Conservation (phyloP, 129 eudicot genomes). For the Silybum marianum region DNA sequence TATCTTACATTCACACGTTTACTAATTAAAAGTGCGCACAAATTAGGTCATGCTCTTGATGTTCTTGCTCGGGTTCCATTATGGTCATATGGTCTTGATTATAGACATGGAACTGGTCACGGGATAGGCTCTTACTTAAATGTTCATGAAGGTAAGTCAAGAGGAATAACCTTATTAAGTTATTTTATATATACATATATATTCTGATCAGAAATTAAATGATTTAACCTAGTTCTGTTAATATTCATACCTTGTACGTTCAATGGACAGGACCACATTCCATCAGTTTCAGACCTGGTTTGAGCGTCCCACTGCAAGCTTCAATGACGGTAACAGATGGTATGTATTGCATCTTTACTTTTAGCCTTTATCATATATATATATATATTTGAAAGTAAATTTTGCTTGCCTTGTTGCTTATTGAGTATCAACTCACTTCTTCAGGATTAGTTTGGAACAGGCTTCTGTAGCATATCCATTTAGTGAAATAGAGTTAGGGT, state of each 20-base stretch:
- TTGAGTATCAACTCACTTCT: background rate
- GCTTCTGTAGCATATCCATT: no score
- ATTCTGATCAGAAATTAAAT: background rate
- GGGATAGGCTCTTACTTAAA: slow-evolving; percentile 92
- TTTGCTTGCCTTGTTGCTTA: background rate
- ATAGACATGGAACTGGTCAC: slow-evolving; percentile 99
- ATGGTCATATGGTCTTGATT: slow-evolving; percentile 97
- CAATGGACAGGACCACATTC: slow-evolving; percentile 77
- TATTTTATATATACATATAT: background rate
- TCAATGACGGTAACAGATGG: slow-evolving; percentile 98
- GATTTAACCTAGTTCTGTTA: slow-evolving; percentile 1
- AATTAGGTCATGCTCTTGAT: slow-evolving; percentile 83
- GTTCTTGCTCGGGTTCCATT: slow-evolving; percentile 95
- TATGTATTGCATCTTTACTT: slow-evolving; percentile 32
- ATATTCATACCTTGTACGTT: slow-evolving; percentile 8
- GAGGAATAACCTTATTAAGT: background rate
- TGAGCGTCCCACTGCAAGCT: slow-evolving; percentile 80
- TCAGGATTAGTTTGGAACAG: no score
- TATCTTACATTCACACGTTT: background rate
- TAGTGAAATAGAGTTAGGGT: no score
- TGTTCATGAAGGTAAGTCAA: slow-evolving; percentile 88
- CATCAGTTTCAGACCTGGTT: slow-evolving; percentile 87
- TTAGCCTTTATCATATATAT: background rate
- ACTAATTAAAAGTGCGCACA: background rate
- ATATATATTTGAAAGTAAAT: background rate